Conservation (phyloP, 129 eudicot genomes). For the Sambucus nigra region DNA sequence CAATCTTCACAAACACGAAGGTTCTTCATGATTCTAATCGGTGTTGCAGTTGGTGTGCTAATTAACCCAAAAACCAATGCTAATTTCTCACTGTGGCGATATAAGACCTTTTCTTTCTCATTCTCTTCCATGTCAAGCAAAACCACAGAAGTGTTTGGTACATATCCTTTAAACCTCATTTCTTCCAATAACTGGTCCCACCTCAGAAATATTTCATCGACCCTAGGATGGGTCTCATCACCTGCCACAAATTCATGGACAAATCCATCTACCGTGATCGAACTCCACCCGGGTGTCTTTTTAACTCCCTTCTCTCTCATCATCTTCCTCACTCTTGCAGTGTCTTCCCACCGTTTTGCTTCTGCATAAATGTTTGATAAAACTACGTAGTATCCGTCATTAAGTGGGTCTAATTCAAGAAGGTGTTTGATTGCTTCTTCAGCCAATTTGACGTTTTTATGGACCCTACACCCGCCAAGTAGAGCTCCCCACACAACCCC, state of each 20-base stretch:
- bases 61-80: conserved; percentile 3
- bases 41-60: background rate
- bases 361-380: background rate
- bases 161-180: background rate
- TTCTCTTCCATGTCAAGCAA: conserved; percentile 1
- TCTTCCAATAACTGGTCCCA: conserved; percentile 1
- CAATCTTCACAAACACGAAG: conserved; percentile 4
- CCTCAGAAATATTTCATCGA: background rate
- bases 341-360: background rate
- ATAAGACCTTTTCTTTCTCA: conserved; percentile 1
- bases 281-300: conserved; percentile 1
- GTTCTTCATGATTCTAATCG: background rate
- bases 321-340: background rate
- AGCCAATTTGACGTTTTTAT: background rate
- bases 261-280: background rate
- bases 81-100: conserved; percentile 5
- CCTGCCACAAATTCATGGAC: conserved; percentile 2
- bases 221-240: background rate
- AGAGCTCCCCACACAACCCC: conserved; percentile 2
- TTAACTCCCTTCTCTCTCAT: background rate
- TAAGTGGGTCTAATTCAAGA: background rate
- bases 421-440: conserved; percentile 2
- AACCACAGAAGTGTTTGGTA: conserved; percentile 3
- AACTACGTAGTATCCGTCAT: conserved; percentile 1
- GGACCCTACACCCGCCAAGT: conserved; percentile 4